Evolutionary conservation across 2,329 filamentous ascomycete species (phyloP).

Genomic region (Aspergillus brasiliensis): DNA sequence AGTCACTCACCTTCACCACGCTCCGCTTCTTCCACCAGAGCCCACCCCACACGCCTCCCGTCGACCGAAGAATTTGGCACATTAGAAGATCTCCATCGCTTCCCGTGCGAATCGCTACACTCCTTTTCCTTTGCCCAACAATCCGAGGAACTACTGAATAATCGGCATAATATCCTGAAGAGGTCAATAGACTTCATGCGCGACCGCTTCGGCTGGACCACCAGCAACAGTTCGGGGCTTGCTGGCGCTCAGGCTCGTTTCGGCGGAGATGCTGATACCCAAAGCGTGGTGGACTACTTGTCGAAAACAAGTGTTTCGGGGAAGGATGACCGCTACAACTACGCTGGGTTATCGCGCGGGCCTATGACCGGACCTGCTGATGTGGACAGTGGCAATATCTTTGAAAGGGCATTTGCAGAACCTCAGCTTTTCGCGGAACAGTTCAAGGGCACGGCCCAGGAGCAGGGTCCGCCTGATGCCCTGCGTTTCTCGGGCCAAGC

Average conservation of each 20-base stretch:
- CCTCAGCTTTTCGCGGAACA: slow-evolving; percentile 22
- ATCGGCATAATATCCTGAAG: slow-evolving; percentile 88
- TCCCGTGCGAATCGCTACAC: slow-evolving; percentile 93
- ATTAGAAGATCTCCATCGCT: slow-evolving; percentile 84
- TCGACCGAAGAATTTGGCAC: slow-evolving; percentile 71
- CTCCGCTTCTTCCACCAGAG: slow-evolving; percentile 59
- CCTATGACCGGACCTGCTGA: slow-evolving; percentile 81
- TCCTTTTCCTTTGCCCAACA: slow-evolving; percentile 98
- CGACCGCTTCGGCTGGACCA: slow-evolving; percentile 81
- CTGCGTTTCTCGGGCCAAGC: slow-evolving; percentile 32
- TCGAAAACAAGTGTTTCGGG: slow-evolving; percentile 78
- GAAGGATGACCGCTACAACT: slow-evolving; percentile 53
- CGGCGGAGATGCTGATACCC: slow-evolving; percentile 80
- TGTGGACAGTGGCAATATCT: slow-evolving; percentile 73
- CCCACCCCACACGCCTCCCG: slow-evolving; percentile 57
- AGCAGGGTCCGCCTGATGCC: slow-evolving; percentile 25
- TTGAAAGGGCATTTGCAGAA: slow-evolving; percentile 76
- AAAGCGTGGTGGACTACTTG: slow-evolving; percentile 87
- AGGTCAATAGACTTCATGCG: slow-evolving; percentile 96
- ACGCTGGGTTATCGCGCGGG: slow-evolving; percentile 53
- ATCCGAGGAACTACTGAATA: slow-evolving; percentile 88
- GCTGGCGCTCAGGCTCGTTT: slow-evolving; percentile 80
- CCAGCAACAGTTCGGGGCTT: slow-evolving; percentile 68
- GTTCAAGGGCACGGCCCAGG: slow-evolving; percentile 22
- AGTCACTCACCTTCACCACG: slow-evolving; percentile 72